These are phyloP conservation scores for Penicillium argentinense DNA, from an alignment of 495 filamentous ascomycete species.

Conservation along the genomic window DNA sequence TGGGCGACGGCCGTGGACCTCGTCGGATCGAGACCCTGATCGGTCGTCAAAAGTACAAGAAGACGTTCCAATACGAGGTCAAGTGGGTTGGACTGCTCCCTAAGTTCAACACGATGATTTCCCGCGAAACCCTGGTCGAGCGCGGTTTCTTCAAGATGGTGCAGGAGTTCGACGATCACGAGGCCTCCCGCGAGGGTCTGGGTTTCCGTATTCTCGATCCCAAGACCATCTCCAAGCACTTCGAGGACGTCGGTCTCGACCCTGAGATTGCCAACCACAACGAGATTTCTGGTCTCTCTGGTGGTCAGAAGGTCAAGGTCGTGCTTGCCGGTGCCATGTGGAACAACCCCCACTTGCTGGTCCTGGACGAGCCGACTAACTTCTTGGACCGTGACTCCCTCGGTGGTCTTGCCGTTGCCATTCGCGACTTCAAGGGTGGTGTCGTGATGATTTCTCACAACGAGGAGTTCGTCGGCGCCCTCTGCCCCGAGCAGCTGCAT, in stretches of 20 bases:
- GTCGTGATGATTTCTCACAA: conserved; percentile 99
- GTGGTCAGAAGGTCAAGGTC: conserved; percentile 99
- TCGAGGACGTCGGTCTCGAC: conserved; percentile 93
- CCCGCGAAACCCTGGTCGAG: conserved; percentile 84
- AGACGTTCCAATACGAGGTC: conserved; percentile 97
- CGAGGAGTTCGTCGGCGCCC: conserved; percentile 94
- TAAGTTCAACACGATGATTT: conserved; percentile 90
- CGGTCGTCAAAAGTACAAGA: conserved; percentile 98
- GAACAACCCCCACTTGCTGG: conserved; percentile 97
- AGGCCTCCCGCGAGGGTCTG: conserved; percentile 94
- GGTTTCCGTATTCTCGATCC: conserved; percentile 91
- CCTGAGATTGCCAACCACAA: conserved; percentile 99
- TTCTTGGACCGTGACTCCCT: conserved; percentile 98
- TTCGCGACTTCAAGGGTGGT: conserved; percentile 95
- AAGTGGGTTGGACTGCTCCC: conserved; percentile 89
- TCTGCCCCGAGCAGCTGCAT: conserved; percentile 94
- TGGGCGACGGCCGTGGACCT: conserved; percentile 75
- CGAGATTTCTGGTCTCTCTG: conserved; percentile 92
- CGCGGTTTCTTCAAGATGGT: conserved; percentile 88
- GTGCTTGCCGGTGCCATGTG: conserved; percentile 97
- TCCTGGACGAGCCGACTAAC: conserved; percentile 98
- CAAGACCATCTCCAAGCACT: conserved; percentile 93
- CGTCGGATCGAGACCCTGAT: conserved; percentile 85
- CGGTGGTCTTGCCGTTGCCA: conserved; percentile 91
- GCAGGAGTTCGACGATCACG: conserved; percentile 98